Evolutionary conservation across 2,329 filamentous ascomycete species (phyloP).

Genomic region (Colletotrichum sansevieriae): DNA sequence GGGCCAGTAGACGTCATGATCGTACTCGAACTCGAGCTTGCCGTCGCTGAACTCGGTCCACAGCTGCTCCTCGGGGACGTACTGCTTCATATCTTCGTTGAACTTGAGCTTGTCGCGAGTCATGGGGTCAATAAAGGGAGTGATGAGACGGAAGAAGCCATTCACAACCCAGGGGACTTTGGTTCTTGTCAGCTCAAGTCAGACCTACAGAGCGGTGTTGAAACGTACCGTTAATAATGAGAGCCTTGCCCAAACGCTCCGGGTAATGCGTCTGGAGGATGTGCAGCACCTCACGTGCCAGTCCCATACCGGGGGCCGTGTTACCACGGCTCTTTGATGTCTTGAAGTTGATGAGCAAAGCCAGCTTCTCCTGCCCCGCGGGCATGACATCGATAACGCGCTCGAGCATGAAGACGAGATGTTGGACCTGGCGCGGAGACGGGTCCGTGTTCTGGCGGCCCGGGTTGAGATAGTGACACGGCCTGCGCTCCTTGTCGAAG

Average conservation of each 20-base stretch:
- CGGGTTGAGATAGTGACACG: slow-evolving; percentile 91
- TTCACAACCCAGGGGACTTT: slow-evolving; percentile 90
- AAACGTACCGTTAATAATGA: slow-evolving; percentile 85
- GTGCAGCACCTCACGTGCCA: slow-evolving; percentile 85
- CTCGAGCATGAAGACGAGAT: slow-evolving; percentile 97
- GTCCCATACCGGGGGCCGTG: slow-evolving; percentile 77
- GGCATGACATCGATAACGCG: slow-evolving; percentile 89
- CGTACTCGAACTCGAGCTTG: slow-evolving; percentile 89
- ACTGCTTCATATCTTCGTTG: slow-evolving; percentile 89
- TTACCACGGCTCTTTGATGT: slow-evolving; percentile 80
- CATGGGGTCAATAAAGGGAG: slow-evolving; percentile 94
- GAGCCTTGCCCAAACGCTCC: slow-evolving; percentile 86
- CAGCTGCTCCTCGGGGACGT: slow-evolving; percentile 85
- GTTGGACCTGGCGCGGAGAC: slow-evolving; percentile 88
- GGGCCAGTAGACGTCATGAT: slow-evolving; percentile 91
- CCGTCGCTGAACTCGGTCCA: slow-evolving; percentile 82
- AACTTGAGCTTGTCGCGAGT: slow-evolving; percentile 97
- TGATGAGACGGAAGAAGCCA: slow-evolving; percentile 96
- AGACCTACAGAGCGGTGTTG: neutral
- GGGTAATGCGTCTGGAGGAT: slow-evolving; percentile 98
- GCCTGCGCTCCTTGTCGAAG: slow-evolving; percentile 86
- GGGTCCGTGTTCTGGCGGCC: slow-evolving; percentile 92
- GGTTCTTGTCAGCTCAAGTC: slow-evolving; percentile 19
- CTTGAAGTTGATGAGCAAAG: slow-evolving; percentile 93
- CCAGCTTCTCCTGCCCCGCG: slow-evolving; percentile 86